A percentile compares a stretch with the other conserved stretches of the same genome.
Evolutionary conservation across 169 alveolate genomes (phyloP).

Genomic region (Cryptosporidium andersoni): DNA sequence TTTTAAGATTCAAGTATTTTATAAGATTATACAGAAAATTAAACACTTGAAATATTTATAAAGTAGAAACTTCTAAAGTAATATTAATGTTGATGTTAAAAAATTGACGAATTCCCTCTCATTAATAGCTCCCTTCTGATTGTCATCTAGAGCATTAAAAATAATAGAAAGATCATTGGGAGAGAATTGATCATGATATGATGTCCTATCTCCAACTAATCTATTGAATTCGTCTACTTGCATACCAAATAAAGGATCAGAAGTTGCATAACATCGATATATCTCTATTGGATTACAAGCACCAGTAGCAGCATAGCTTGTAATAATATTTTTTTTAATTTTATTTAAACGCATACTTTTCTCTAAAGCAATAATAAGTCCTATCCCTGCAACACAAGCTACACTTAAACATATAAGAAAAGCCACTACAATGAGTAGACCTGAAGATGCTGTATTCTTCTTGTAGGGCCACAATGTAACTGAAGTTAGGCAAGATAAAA

Average conservation of each 20-base stretch:
- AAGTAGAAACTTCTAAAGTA: not conserved
- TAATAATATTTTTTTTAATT: slow-evolving; percentile 26
- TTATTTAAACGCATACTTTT: slow-evolving; percentile 47
- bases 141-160: slow-evolving; percentile 88
- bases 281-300: slow-evolving; percentile 74
- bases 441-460: slow-evolving; percentile 10
- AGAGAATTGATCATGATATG: slow-evolving; percentile 85
- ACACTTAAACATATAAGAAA: slow-evolving; percentile 12
- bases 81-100: slow-evolving; percentile 34
- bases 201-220: slow-evolving; percentile 86
- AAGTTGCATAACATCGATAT: slow-evolving; percentile 84
- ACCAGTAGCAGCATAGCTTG: slow-evolving; percentile 38
- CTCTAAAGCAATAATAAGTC: slow-evolving; percentile 31
- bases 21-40: too few species aligned
- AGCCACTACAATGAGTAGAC: slow-evolving; percentile 13
- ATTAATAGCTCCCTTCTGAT: slow-evolving; percentile 88
- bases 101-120: slow-evolving; percentile 84
- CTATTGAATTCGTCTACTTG: slow-evolving; percentile 86
- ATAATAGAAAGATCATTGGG: slow-evolving; percentile 84
- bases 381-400: slow-evolving; percentile 33
- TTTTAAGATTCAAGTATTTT: too few species aligned
- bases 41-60: too few species aligned
- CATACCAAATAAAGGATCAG: slow-evolving; percentile 90
- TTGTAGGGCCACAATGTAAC: slow-evolving; percentile 72
- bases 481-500: slow-evolving; percentile 73